These are phyloP conservation scores for Fusarium avenaceum DNA, from an alignment of 2,329 filamentous ascomycete species.

Conservation along the genomic window DNA sequence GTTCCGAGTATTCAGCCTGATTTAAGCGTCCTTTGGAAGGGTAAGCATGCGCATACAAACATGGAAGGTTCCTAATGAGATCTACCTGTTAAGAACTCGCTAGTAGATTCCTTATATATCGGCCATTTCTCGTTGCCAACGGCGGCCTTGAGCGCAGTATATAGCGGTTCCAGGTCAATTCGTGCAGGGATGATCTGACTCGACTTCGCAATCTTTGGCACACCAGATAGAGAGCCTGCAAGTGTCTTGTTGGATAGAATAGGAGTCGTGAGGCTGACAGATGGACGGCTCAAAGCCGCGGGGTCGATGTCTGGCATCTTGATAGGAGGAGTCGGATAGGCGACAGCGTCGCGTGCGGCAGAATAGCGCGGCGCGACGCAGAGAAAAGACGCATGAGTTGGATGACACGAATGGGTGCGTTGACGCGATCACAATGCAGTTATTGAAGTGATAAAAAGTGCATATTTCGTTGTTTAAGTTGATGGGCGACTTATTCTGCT, in stretches of 20 bases:
- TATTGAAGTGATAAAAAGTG: conserved; percentile 60
- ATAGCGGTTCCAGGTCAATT: conserved; percentile 76
- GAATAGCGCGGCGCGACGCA: conserved; percentile 61
- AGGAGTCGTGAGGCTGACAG: conserved; percentile 70
- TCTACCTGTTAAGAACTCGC: conserved; percentile 73
- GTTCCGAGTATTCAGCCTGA: conserved; percentile 70
- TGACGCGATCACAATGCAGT: conserved; percentile 59
- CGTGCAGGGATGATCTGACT: conserved; percentile 74
- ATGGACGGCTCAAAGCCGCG: conserved; percentile 74
- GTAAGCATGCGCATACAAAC: conserved; percentile 47
- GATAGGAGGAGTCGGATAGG: conserved; percentile 48
- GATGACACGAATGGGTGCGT: conserved; percentile 54
- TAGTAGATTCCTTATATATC: conserved; percentile 72
- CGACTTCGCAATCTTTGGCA: conserved; percentile 68
- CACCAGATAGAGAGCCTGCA: conserved; percentile 63
- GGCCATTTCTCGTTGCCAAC: conserved; percentile 74
- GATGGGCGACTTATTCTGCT: conserved; percentile 55
- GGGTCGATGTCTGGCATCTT: conserved; percentile 79
- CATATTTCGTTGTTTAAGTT: conserved; percentile 57
- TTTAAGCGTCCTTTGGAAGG: conserved; percentile 69
- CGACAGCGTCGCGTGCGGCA: conserved; percentile 62
- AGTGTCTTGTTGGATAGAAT: conserved; percentile 70
- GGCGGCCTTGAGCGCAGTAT: conserved; percentile 70
- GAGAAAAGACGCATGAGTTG: conserved; percentile 59
- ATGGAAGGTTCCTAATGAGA: conserved; percentile 6